Percentiles rank a stretch among this genome's conserved stretches.
phyloP scores from a whole-genome alignment of 805 yeast species.

The Candida gorgasii region DNA sequence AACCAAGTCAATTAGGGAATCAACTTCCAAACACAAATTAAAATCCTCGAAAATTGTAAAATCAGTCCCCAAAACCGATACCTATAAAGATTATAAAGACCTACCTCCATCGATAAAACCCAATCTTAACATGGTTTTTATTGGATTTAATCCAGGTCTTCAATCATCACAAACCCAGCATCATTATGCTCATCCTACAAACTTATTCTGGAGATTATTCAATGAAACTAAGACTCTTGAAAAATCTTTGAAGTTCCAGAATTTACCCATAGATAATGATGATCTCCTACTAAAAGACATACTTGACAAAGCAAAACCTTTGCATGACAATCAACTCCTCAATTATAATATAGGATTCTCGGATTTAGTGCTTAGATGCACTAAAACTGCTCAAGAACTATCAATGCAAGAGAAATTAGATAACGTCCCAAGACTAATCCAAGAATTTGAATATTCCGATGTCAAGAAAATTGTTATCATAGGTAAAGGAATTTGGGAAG shows the following conservation, averaged over 20 bases:
- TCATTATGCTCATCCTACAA: conserved; percentile 71
- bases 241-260: conserved; percentile 14
- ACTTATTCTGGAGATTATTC: conserved; percentile 66
- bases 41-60: no score
- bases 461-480: conserved; percentile 56
- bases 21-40: background rate
- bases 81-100: conserved; percentile 9
- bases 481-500: conserved; percentile 78
- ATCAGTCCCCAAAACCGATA: background rate
- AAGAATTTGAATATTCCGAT: conserved; percentile 36
- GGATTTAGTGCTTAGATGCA: conserved; percentile 66
- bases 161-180: conserved; percentile 62
- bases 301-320: conserved; percentile 22
- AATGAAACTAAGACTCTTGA: conserved; percentile 50
- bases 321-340: conserved; percentile 44
- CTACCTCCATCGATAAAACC: conserved; percentile 28
- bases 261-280: conserved; percentile 1
- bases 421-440: conserved; percentile 54
- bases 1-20: background rate
- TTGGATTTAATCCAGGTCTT: conserved; percentile 75
- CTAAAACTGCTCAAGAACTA: conserved; percentile 58
- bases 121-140: conserved; percentile 46
- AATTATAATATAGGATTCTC: conserved; percentile 63
- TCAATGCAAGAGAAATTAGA: conserved; percentile 50
- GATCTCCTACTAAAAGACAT: conserved; percentile 17